phyloP scores from a whole-genome alignment of 2,329 filamentous ascomycete species.

The Sporothrix phasma region DNA sequence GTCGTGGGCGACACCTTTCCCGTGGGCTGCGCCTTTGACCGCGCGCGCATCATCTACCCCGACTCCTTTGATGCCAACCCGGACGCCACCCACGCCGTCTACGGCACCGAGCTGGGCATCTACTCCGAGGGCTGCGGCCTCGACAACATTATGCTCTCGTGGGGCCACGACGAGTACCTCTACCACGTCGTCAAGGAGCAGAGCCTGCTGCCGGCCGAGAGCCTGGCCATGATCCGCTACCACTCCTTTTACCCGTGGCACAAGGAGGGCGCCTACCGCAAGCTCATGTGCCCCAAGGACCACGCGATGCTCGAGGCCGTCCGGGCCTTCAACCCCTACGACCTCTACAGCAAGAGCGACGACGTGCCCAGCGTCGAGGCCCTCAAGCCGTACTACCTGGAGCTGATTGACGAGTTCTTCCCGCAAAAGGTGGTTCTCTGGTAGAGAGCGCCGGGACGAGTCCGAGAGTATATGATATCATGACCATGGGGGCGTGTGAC shows the following conservation, averaged over 20 bases:
- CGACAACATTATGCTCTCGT: slow-evolving; percentile 80
- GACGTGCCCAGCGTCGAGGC: slow-evolving; percentile 65
- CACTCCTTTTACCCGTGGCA: slow-evolving; percentile 94
- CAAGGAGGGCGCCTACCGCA: slow-evolving; percentile 64
- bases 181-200: slow-evolving; percentile 83
- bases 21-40: slow-evolving; percentile 64
- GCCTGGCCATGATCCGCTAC: slow-evolving; percentile 85
- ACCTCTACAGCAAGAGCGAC: slow-evolving; percentile 86
- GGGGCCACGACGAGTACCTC: slow-evolving; percentile 83
- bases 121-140: slow-evolving; percentile 71
- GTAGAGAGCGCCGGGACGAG: slow-evolving; percentile 30
- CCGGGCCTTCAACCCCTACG: slow-evolving; percentile 81
- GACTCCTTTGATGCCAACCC: slow-evolving; percentile 70
- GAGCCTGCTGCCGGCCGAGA: slow-evolving; percentile 66
- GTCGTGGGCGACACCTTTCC: slow-evolving; percentile 83
- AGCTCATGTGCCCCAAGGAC: slow-evolving; percentile 79
- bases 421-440: slow-evolving; percentile 58
- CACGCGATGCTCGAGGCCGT: slow-evolving; percentile 71
- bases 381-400: slow-evolving; percentile 69
- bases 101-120: slow-evolving; percentile 68
- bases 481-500: no score
- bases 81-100: slow-evolving; percentile 60
- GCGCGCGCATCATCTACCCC: slow-evolving; percentile 65
- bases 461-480: not conserved
- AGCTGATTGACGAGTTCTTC: slow-evolving; percentile 66